A percentile compares a stretch with the other conserved stretches of the same genome.
phyloP scores from a whole-genome alignment of 2,329 filamentous ascomycete species.

The Botrytis fabae region DNA sequence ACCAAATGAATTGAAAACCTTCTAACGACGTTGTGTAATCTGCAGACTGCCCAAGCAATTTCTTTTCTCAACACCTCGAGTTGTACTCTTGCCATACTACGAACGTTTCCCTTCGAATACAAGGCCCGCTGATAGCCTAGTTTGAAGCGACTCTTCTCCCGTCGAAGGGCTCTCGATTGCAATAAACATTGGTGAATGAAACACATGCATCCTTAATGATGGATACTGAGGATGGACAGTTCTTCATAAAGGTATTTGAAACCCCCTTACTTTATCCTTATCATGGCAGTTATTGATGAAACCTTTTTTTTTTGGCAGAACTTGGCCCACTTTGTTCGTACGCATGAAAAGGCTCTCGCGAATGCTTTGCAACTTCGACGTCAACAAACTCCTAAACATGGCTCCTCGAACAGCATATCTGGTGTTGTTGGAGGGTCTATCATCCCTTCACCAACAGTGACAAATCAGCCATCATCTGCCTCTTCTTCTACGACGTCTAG shows the following conservation, averaged over 20 bases:
- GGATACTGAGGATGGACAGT: slow-evolving; percentile 81
- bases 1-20: slow-evolving; percentile 26
- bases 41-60: slow-evolving; percentile 32
- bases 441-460: slow-evolving; percentile 47
- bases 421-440: slow-evolving; percentile 52
- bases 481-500: slow-evolving; percentile 66
- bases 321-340: slow-evolving; percentile 92
- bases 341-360: slow-evolving; percentile 94
- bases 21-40: slow-evolving; percentile 35
- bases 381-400: slow-evolving; percentile 68
- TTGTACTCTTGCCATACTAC: slow-evolving; percentile 31
- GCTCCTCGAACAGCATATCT: slow-evolving; percentile 64
- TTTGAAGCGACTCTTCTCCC: slow-evolving; percentile 25
- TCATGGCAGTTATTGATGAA: slow-evolving; percentile 10
- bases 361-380: slow-evolving; percentile 89
- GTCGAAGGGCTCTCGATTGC: slow-evolving; percentile 34
- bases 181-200: slow-evolving; percentile 26
- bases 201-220: slow-evolving; percentile 52
- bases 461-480: slow-evolving; percentile 61
- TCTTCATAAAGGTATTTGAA: slow-evolving; percentile 76
- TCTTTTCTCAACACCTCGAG: slow-evolving; percentile 27
- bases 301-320: slow-evolving; percentile 58
- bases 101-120: slow-evolving; percentile 30
- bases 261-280: slow-evolving; percentile 20
- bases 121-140: slow-evolving; percentile 34